Base-by-base conservation (phyloP, 2,329 filamentous ascomycete species). In the Lachnellula willkommii region DNA sequence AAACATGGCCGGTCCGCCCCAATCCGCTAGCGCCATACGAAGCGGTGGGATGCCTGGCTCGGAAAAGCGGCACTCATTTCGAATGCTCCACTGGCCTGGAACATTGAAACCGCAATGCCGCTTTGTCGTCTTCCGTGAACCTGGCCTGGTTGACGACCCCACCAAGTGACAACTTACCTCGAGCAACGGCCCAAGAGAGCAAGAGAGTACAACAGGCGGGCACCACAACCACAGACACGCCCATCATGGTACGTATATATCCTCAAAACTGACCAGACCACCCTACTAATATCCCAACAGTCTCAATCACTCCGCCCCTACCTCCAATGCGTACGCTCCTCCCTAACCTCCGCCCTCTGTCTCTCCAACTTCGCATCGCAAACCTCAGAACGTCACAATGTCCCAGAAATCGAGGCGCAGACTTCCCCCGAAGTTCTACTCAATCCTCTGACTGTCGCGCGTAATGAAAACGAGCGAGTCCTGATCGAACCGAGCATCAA, bases 311-410 rank as follows among this genome's bases (percentile, higher is more conserved):
- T 97, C 70, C 89, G 93, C 62, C 93, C 93, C 55, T 96, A 97
- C 77, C 88, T 96, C 66, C 90, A 95, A 79, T 95, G 90, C 74
- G 94, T 97, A 68, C 90, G 94, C 68, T 92, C 89, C 71, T 95
- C 90, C 69, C 82, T 99, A 70, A 97, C 92, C 42, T 90, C 93
- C 63, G 93, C 94, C 63, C 86, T 99, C 65, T 93, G 90, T 57
- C 83, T 95, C 57, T 93, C 91, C 73, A 95, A 99, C 81, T 99
- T 99, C 75, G 93, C 94, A 61, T 97, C 93, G 50, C 94, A 99
- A 76, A 90, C 89, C 47, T 90, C 92, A 54, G 95, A 99, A 79
- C 82, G 94, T 66, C 94, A 97, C 78, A 99, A 99, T 79, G 93
- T 97, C 47, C 94, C 94, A 60, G 94, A 99, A 74, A 89, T 99